phyloP scores from a whole-genome alignment of 352 stramenopile genomes.

The Peronosclerospora sorghi region DNA sequence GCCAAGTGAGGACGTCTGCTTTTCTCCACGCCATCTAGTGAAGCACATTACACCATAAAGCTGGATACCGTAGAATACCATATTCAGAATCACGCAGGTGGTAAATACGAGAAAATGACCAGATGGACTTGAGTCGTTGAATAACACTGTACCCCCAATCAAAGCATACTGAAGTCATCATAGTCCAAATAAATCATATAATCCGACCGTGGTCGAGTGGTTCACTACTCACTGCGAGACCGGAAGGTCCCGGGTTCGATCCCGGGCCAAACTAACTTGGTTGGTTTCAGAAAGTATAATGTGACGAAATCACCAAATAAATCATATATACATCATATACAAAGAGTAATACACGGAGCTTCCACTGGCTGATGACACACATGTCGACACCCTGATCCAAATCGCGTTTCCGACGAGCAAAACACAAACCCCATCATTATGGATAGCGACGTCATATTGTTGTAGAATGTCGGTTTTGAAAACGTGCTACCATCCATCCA shows the following conservation, averaged over 20 bases:
- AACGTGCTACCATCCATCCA: slow-evolving; percentile 79
- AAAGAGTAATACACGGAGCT: slow-evolving; percentile 72
- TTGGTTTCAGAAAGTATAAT: too few species aligned
- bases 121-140: slow-evolving; percentile 47
- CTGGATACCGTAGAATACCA: slow-evolving; percentile 49
- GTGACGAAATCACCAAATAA: too few species aligned
- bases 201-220: too few species aligned
- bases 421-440: slow-evolving; percentile 59
- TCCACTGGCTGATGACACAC: slow-evolving; percentile 25
- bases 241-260: too few species aligned
- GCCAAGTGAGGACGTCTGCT: too few species aligned
- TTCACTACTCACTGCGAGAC: too few species aligned
- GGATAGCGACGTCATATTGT: slow-evolving; percentile 73
- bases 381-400: slow-evolving; percentile 65
- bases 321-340: slow-evolving; percentile 49
- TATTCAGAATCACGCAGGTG: slow-evolving; percentile 52
- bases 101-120: slow-evolving; percentile 44
- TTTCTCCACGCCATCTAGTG: too few species aligned
- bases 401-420: slow-evolving; percentile 69
- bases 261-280: too few species aligned
- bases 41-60: slow-evolving; percentile 62
- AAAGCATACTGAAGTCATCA: slow-evolving; percentile 82
- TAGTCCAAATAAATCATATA: slow-evolving; percentile 68
- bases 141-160: slow-evolving; percentile 72
- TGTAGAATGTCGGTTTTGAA: slow-evolving; percentile 66